Evolutionary conservation across 768 basidiomycete genomes (phyloP).

Genomic region (Mycena sanguinolenta): DNA sequence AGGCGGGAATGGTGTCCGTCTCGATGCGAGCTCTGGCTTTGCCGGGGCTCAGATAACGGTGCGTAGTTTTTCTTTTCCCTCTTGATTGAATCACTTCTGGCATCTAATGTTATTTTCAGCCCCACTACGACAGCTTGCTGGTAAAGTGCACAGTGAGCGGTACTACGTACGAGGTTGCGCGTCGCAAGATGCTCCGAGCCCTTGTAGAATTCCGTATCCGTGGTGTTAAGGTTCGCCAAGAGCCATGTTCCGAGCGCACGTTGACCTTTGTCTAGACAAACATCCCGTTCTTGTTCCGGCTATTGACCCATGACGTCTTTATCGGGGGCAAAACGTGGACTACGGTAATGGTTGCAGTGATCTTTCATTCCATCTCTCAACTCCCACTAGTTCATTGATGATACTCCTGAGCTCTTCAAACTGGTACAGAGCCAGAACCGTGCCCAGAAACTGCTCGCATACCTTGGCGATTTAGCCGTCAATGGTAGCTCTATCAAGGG

Average conservation of each 20-base stretch:
- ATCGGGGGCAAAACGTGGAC: conserved; percentile 99
- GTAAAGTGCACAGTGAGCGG: conserved; percentile 97
- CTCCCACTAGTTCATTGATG: conserved; percentile 90
- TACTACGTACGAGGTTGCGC: conserved; percentile 98
- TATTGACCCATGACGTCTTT: conserved; percentile 96
- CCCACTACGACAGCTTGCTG: conserved; percentile 97
- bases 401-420: conserved; percentile 99
- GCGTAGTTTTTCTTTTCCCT: conserved; percentile 40
- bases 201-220: conserved; percentile 99
- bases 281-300: conserved; percentile 98
- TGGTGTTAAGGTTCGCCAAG: conserved; percentile 86
- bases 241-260: neutral
- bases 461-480: conserved; percentile 97
- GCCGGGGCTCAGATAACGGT: conserved; percentile 99
- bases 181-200: conserved; percentile 98
- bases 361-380: neutral
- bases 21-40: conserved; percentile 97
- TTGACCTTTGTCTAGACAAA: conserved; percentile 76
- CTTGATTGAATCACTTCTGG: too few species aligned
- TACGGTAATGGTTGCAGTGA: conserved; percentile 63
- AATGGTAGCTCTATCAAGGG: conserved; percentile 99
- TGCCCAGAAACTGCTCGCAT: conserved; percentile 96
- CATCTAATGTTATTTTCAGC: conserved; percentile 60
- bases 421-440: conserved; percentile 98
- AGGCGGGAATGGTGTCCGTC: conserved; percentile 97